These are phyloP conservation scores for Amanita brunnescens DNA, from an alignment of 768 basidiomycete genomes.

Conservation along the genomic window DNA sequence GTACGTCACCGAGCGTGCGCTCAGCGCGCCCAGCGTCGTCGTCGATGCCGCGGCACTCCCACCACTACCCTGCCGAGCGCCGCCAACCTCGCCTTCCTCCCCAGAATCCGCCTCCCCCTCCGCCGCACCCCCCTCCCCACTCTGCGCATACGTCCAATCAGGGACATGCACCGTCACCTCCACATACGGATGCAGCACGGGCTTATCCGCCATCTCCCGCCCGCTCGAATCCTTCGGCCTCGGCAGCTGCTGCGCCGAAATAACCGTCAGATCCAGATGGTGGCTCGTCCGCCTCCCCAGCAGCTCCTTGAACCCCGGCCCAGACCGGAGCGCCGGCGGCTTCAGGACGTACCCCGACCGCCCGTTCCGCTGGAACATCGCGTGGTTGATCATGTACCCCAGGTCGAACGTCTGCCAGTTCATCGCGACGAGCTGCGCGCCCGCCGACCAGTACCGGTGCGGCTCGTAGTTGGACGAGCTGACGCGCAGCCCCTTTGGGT, in stretches of 20 bases:
- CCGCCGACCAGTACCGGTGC: constrained; percentile 82
- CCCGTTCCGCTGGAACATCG: constrained; percentile 93
- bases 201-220: constrained; percentile 51
- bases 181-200: constrained; percentile 51
- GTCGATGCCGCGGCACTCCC: too few species aligned
- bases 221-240: constrained; percentile 62
- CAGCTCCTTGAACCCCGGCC: not conserved
- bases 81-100: constrained; percentile 1
- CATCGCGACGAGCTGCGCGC: constrained; percentile 84
- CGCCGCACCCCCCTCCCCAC: not conserved
- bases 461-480: constrained; percentile 85
- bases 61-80: not conserved
- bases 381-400: constrained; percentile 87
- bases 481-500: constrained; percentile 78
- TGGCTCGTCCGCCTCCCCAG: constrained; percentile 27
- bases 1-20: constrained; percentile 25
- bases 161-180: constrained; percentile 69
- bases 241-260: constrained; percentile 90
- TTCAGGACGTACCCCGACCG: constrained; percentile 86
- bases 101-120: constrained; percentile 1
- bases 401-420: constrained; percentile 98
- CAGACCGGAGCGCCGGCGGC: constrained; percentile 59
- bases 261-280: constrained; percentile 42
- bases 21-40: constrained; percentile 24
- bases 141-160: constrained; percentile 48